A percentile compares a stretch with the other conserved stretches of the same genome.
These are phyloP conservation scores for Entomortierella parvispora DNA, from an alignment of 192 early-diverging fungal genomes.

Conservation along the genomic window DNA sequence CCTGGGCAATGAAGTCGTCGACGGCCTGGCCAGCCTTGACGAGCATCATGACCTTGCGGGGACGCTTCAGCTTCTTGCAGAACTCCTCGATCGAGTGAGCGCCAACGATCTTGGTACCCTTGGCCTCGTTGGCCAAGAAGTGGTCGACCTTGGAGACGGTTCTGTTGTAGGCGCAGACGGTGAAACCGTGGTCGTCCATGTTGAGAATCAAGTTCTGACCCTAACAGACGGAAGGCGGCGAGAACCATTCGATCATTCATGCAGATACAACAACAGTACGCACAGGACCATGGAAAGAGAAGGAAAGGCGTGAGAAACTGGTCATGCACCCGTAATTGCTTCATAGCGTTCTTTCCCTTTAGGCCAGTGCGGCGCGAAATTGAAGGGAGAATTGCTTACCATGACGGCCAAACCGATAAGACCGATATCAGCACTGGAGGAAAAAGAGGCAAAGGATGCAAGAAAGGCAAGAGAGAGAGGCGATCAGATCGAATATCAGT, in stretches of 20 bases:
- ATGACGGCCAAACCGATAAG: conserved; percentile 99
- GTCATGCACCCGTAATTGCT: too few relatives aligned
- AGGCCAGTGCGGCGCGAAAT: neutral
- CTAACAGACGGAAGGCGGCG: conserved; percentile 55
- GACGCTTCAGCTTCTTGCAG: conserved; percentile 92
- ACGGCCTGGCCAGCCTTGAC: conserved; percentile 97
- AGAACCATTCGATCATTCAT: neutral
- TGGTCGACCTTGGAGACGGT: conserved; percentile 94
- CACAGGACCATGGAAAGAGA: neutral
- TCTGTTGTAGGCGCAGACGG: conserved; percentile 96
- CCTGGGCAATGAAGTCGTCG: conserved; percentile 93
- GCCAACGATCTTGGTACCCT: conserved; percentile 95
- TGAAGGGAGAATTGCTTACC: conserved; percentile 65
- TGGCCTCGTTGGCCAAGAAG: conserved; percentile 96
- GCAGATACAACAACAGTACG: neutral
- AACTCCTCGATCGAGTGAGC: conserved; percentile 96
- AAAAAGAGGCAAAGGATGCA: neutral
- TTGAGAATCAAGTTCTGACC: conserved; percentile 99
- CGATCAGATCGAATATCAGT: neutral
- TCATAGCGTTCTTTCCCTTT: too few relatives aligned
- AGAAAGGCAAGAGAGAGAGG: neutral
- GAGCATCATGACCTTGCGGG: conserved; percentile 97
- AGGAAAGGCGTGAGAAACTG: conserved; percentile 14
- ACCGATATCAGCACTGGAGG: conserved; percentile 91
- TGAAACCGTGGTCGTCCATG: conserved; percentile 97